Base-by-base conservation (phyloP, 768 basidiomycete species). In the Ephemerocybe angulata region DNA sequence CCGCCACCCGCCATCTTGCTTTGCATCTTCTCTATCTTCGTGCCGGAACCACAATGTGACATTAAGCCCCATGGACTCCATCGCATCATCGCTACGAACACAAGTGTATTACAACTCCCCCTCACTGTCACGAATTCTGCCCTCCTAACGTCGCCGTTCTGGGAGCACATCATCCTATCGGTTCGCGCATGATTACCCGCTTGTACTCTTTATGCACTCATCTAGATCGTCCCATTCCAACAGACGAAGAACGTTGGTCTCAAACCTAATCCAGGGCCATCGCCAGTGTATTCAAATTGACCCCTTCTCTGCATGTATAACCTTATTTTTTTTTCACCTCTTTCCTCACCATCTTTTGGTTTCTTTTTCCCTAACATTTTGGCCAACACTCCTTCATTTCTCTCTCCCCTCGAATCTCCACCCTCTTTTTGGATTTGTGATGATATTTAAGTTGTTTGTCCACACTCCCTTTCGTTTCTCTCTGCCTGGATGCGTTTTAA, bases 401-500 rank as follows among this genome's bases (percentile, higher is more conserved):
- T 35, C 22, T 35, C 15, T 41, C 7, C 17, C 10, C 33, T 51
- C 28, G 3, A 12, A 6, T 29, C 22, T 21, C 12, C 27, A 33
- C 22, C 27, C 25, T n/a, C n/a, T n/a, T 50, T 21, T 31, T 50
- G 48, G 48, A 50, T 50, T 50, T 50, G 48, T 50, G 30, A 50
- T 33, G 15, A 41, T 41, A 17, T 41, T 41, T 41, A 41, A n/a
- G n/a, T 41, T 41, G 38, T 41, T 41, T 19, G 8, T 17, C 33
- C 17, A 8, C 33, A 35, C 25, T 42, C 22, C 35, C 19, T 38
- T 50, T 55, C 19, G 10, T 27, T 49, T 22, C 25, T 21, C 41
- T 22, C 21, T 56, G 55, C 55, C 55, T 51, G 55, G 55, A 50
- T 51, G 55, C 55, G 50, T 43, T 29, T 44, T 56, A 50, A 56